A percentile compares a stretch with the other conserved stretches of the same genome.
Evolutionary conservation across 495 filamentous ascomycete species (phyloP).

Genomic region (Emericellopsis terricola): DNA sequence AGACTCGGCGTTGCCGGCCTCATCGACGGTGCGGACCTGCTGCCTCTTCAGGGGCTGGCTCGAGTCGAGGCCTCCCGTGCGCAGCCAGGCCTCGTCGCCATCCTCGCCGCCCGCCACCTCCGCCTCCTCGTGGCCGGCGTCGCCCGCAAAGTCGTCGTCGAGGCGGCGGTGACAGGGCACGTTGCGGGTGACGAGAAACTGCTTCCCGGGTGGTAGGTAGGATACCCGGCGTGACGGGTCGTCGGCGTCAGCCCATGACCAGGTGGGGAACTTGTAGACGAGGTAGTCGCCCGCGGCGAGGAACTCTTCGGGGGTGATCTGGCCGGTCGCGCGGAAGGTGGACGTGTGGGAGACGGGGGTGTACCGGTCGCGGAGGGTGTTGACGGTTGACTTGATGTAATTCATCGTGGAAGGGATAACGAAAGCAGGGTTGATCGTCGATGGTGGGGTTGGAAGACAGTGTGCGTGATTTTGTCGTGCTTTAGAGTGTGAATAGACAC

Average conservation of each 20-base stretch:
- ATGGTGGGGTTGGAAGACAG: no score
- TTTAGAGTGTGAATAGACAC: no score
- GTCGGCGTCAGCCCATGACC: conserved; percentile 90
- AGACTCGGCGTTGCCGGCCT: conserved; percentile 60
- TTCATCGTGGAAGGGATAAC: conserved; percentile 31
- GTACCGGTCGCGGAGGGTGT: conserved; percentile 73
- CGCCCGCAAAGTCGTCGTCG: conserved; percentile 82
- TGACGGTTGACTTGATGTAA: conserved; percentile 60
- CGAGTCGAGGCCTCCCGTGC: conserved; percentile 60
- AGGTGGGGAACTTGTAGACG: conserved; percentile 97
- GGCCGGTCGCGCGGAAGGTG: conserved; percentile 80
- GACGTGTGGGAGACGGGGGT: conserved; percentile 77
- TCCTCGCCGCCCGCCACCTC: conserved; percentile 63
- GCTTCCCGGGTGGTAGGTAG: conserved; percentile 78
- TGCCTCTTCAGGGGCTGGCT: conserved; percentile 52
- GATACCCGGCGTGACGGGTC: conserved; percentile 53
- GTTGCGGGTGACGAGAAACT: conserved; percentile 86
- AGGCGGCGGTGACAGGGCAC: conserved; percentile 85
- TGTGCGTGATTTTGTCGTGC: no score
- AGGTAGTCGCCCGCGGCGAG: conserved; percentile 91
- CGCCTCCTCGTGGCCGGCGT: conserved; percentile 67
- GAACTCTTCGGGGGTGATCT: conserved; percentile 97
- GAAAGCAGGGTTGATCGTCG: no score
- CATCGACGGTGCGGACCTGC: conserved; percentile 77
- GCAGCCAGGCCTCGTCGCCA: conserved; percentile 81